These are phyloP conservation scores for Quercus tomentella DNA, from an alignment of 331 rosid genomes.

Conservation along the genomic window DNA sequence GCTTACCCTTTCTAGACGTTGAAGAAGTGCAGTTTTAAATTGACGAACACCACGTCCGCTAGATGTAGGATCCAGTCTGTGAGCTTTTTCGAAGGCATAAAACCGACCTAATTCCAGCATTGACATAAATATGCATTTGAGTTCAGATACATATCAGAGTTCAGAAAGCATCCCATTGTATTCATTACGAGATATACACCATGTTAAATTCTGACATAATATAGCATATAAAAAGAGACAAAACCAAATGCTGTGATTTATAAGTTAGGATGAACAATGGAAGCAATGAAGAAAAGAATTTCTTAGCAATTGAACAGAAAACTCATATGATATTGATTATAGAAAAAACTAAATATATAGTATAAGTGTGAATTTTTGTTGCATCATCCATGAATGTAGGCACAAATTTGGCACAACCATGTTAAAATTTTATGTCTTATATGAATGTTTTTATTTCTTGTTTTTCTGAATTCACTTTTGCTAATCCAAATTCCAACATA, in stretches of 20 bases:
- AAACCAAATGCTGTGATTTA: conserved; percentile 5
- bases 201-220: not conserved
- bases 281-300: not conserved
- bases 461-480: too few species aligned
- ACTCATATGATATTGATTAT: not conserved
- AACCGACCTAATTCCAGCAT: conserved; percentile 51
- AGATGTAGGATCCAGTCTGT: conserved; percentile 57
- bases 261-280: not conserved
- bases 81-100: conserved; percentile 67
- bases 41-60: conserved; percentile 66
- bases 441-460: too few species aligned
- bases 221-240: conserved; percentile 11
- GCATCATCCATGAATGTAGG: too few species aligned
- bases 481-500: too few species aligned
- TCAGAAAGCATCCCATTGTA: not conserved
- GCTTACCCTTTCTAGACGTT: conserved; percentile 56
- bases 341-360: not conserved
- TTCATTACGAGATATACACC: not conserved
- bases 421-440: too few species aligned
- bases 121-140: conserved; percentile 12
- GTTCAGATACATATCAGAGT: conserved; percentile 9
- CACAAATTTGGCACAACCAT: too few species aligned
- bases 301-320: not conserved
- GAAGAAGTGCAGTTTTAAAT: conserved; percentile 63
- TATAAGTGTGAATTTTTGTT: not conserved